Percentiles rank a stretch among this genome's conserved stretches.
phyloP scores from a whole-genome alignment of 257 asterid genomes.

The Nicotiana attenuata region DNA sequence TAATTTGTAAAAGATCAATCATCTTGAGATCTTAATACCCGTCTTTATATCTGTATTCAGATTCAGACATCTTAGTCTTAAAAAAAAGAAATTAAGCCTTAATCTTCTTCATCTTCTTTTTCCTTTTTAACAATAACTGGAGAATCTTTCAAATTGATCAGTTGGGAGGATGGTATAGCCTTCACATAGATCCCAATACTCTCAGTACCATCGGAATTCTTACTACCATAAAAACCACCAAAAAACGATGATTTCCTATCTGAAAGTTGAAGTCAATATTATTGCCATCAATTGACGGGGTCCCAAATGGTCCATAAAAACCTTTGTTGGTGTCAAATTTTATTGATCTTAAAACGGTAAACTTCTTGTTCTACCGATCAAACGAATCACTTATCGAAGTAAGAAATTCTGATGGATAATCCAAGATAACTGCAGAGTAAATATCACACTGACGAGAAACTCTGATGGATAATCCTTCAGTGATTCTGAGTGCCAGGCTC shows the following conservation, averaged over 20 bases:
- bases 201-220: background rate
- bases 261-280: slow-evolving; percentile 13
- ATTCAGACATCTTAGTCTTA: too few species aligned
- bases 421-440: background rate
- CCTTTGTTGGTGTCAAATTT: background rate
- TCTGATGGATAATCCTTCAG: too few species aligned
- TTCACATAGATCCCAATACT: background rate
- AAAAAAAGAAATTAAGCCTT: too few species aligned
- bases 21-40: too few species aligned
- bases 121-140: background rate
- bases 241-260: slow-evolving; percentile 31
- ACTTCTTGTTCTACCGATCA: slow-evolving; percentile 4
- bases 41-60: too few species aligned
- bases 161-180: slow-evolving; percentile 4
- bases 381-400: background rate
- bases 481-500: too few species aligned
- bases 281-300: background rate
- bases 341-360: background rate
- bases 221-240: slow-evolving; percentile 34
- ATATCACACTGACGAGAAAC: too few species aligned
- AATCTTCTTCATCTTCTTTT: too few species aligned
- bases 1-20: too few species aligned
- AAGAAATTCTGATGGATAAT: background rate
- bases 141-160: background rate
- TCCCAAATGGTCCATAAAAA: slow-evolving; percentile 40